Conservation (phyloP, 2,329 filamentous ascomycete species). For the Pestalotiopsis sp. region DNA sequence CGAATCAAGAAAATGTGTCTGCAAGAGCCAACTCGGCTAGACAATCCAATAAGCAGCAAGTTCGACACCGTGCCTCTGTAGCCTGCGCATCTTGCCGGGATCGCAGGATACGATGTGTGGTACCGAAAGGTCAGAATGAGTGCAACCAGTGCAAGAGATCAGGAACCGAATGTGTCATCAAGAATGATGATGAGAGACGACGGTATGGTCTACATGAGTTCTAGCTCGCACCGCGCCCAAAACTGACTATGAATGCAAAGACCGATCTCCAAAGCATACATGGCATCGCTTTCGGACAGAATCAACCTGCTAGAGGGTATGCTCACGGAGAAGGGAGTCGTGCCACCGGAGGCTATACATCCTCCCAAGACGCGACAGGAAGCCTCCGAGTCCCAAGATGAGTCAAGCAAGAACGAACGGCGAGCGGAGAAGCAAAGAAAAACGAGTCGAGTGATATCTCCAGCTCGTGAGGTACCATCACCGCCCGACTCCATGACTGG, state of each 20-base stretch:
- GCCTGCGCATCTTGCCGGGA: constrained; percentile 58
- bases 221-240: neutral
- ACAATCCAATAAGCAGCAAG: constrained; percentile 37
- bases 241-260: constrained; percentile 33
- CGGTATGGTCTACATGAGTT: constrained; percentile 39
- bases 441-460: constrained; percentile 16
- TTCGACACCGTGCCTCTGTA: constrained; percentile 53
- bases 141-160: constrained; percentile 57
- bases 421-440: neutral
- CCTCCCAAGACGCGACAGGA: constrained; percentile 55
- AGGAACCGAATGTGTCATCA: constrained; percentile 56
- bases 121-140: constrained; percentile 51
- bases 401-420: neutral
- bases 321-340: constrained; percentile 52
- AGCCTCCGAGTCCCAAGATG: neutral
- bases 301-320: constrained; percentile 55
- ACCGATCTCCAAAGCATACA: constrained; percentile 61
- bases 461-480: constrained; percentile 28
- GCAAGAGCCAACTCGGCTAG: constrained; percentile 29
- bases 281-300: constrained; percentile 58
- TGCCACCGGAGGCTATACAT: constrained; percentile 52
- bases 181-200: constrained; percentile 59
- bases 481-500: constrained; percentile 37
- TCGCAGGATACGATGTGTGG: constrained; percentile 51
- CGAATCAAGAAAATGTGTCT: constrained; percentile 38